Percentiles rank a stretch among this genome's conserved stretches.
Conservation (phyloP, 1,139 yeast species). For the Taphrina populina region DNA sequence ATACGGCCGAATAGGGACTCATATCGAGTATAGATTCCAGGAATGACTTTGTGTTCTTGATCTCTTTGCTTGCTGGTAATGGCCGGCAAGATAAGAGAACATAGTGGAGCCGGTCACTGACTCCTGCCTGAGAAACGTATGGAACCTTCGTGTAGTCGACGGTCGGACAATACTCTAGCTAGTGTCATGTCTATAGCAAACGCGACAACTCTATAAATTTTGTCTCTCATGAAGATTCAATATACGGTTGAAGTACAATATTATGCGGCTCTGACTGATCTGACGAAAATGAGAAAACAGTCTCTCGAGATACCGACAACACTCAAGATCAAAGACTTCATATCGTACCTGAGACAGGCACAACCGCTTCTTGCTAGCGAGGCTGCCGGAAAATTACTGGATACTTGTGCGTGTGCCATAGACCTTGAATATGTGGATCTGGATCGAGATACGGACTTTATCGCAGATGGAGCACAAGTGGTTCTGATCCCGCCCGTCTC, state of each 20-base stretch:
- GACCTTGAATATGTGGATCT: constrained; percentile 25
- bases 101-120: no score
- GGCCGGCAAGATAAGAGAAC: no score
- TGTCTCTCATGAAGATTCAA: no score
- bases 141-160: no score
- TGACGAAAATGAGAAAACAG: neutral
- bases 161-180: no score
- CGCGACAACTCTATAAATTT: no score
- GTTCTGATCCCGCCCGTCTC: constrained; percentile 31
- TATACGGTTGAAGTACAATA: neutral
- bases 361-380: constrained; percentile 3
- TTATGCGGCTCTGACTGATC: constrained; percentile 26
- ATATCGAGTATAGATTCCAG: no score
- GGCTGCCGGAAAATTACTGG: neutral
- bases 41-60: no score
- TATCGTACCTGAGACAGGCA: neutral
- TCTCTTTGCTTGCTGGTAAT: no score
- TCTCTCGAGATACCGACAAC: neutral
- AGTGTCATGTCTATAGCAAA: no score
- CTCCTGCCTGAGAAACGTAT: no score
- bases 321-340: constrained; percentile 4
- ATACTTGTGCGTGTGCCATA: constrained; percentile 24
- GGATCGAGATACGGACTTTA: neutral
- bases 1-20: constrained; percentile 19
- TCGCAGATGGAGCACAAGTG: constrained; percentile 25